Evolutionary conservation across 148 eudicot genomes (phyloP).

Genomic region (Pouteria glomerata): DNA sequence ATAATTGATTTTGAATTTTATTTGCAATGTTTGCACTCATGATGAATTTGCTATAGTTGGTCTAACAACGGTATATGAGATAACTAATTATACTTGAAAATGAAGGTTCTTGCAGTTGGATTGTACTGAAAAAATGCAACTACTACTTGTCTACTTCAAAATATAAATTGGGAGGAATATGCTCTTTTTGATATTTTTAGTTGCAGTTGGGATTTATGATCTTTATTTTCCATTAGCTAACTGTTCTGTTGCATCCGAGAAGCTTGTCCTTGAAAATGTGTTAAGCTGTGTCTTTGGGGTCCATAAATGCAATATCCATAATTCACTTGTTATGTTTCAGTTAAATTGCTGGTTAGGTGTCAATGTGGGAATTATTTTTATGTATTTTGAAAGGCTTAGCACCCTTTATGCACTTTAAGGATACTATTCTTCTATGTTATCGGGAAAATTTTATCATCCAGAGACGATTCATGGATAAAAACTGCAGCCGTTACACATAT

Average conservation of each 20-base stretch:
- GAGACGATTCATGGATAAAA: background rate
- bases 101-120: background rate
- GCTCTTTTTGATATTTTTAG: background rate
- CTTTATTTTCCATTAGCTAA: background rate
- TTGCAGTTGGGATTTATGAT: background rate
- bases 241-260: background rate
- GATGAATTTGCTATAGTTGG: background rate
- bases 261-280: background rate
- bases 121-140: too few relatives aligned
- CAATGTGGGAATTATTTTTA: background rate
- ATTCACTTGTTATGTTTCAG: background rate
- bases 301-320: background rate
- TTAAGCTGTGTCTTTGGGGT: background rate
- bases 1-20: background rate
- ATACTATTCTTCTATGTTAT: too few relatives aligned
- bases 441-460: background rate
- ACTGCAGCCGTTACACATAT: background rate
- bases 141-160: too few relatives aligned
- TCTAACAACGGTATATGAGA: too few relatives aligned
- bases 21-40: slow-evolving; percentile 4
- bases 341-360: background rate
- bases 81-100: background rate
- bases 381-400: background rate
- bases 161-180: background rate
- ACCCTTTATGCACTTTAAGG: background rate